Evolutionary conservation across 768 basidiomycete species (phyloP).

Genomic region (Suillus discolor): DNA sequence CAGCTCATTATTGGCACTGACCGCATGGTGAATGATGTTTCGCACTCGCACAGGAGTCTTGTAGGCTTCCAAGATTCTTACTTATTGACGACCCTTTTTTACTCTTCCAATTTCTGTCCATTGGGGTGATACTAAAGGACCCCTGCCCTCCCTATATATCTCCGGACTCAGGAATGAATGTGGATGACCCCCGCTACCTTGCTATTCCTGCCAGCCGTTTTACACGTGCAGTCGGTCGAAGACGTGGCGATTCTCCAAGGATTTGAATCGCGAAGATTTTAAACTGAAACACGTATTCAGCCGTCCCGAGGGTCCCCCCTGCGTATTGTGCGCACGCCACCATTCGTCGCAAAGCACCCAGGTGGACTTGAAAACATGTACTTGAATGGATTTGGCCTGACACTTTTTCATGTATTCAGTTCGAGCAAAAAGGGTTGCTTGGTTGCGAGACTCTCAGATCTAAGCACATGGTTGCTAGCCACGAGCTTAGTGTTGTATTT

Average conservation of each 20-base stretch:
- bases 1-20: not conserved
- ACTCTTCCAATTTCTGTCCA: not conserved
- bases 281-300: no score
- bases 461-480: not conserved
- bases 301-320: not conserved
- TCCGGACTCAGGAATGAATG: not conserved
- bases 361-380: not conserved
- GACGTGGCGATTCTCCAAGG: no score
- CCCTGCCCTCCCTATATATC: not conserved
- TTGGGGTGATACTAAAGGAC: not conserved
- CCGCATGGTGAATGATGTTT: not conserved
- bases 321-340: not conserved
- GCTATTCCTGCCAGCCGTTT: no score
- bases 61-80: not conserved
- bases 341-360: not conserved
- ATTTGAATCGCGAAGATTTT: no score
- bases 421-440: not conserved
- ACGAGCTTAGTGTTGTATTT: not conserved
- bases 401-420: not conserved
- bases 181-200: no score
- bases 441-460: not conserved
- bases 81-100: not conserved
- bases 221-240: not conserved
- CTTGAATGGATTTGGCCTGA: not conserved
- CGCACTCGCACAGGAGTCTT: not conserved